phyloP scores from a whole-genome alignment of 2,329 filamentous ascomycete species.

The Elsinoe arachidis region DNA sequence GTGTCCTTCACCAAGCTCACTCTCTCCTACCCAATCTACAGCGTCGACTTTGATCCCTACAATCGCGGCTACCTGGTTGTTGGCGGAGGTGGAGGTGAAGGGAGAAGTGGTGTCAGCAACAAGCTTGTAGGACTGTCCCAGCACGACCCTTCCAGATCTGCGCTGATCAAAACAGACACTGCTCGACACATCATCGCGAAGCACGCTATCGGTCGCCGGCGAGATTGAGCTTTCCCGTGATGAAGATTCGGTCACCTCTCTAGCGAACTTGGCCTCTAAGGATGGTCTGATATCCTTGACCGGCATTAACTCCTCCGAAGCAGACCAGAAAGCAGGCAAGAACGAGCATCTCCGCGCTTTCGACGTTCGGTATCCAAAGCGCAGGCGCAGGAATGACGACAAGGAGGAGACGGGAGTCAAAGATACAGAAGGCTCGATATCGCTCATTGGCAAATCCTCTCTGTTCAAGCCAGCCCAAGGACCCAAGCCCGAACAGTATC shows the following conservation, averaged over 20 bases:
- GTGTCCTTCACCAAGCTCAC: conserved; percentile 51
- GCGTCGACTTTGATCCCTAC: conserved; percentile 77
- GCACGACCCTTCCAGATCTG: neutral
- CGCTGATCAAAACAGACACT: conserved; percentile 45
- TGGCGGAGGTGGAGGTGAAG: conserved; percentile 78
- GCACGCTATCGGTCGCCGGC: conserved; percentile 53
- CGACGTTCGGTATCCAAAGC: conserved; percentile 48
- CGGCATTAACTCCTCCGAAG: conserved; percentile 73
- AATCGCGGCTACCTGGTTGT: conserved; percentile 69
- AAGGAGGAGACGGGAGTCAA: conserved; percentile 23
- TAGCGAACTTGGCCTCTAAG: conserved; percentile 58
- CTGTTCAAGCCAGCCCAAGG: conserved; percentile 40
- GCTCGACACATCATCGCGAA: conserved; percentile 60
- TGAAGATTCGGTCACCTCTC: conserved; percentile 81
- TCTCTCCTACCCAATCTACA: conserved; percentile 76
- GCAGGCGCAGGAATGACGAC: conserved; percentile 35
- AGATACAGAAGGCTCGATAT: conserved; percentile 30
- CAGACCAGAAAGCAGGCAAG: conserved; percentile 62
- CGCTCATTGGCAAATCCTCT: conserved; percentile 41
- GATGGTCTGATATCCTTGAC: conserved; percentile 52
- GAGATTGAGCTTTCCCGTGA: conserved; percentile 72
- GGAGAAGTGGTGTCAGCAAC: conserved; percentile 73
- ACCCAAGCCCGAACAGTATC: conserved; percentile 49
- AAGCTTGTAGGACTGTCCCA: conserved; percentile 56
- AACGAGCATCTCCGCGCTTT: conserved; percentile 82